A percentile compares a stretch with the other conserved stretches of the same genome.
Evolutionary conservation across 371 early-diverging fungal species (phyloP).

Genomic region (Syncephalastrum racemosum): DNA sequence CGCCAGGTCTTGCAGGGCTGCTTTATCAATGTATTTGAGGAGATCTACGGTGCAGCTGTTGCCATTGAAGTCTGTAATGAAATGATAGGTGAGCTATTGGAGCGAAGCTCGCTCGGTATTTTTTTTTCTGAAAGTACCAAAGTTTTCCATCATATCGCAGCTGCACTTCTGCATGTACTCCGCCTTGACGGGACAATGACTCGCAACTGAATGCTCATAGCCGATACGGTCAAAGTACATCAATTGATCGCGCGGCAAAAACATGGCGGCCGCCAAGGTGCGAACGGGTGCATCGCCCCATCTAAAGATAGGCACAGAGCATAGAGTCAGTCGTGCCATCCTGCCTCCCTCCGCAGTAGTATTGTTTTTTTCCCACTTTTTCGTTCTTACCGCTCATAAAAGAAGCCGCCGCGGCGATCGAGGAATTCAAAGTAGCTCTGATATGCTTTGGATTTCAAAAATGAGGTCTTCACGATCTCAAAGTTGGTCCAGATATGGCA

Average conservation of each 20-base stretch:
- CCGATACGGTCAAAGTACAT: slow-evolving; percentile 91
- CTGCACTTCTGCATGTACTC: slow-evolving; percentile 25
- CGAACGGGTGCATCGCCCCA: slow-evolving; percentile 55
- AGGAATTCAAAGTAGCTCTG: slow-evolving; percentile 76
- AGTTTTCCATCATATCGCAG: slow-evolving; percentile 25
- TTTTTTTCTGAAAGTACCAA: slow-evolving; percentile 20
- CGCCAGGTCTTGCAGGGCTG: slow-evolving; percentile 20
- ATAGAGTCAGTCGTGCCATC: too few species aligned
- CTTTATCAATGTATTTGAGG: slow-evolving; percentile 15
- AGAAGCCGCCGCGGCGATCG: slow-evolving; percentile 86
- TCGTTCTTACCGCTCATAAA: slow-evolving; percentile 76
- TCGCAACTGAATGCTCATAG: slow-evolving; percentile 57
- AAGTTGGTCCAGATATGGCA: slow-evolving; percentile 77
- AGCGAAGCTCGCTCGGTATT: not conserved
- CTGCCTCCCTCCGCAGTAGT: too few species aligned
- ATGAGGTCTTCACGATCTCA: slow-evolving; percentile 71
- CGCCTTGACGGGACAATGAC: slow-evolving; percentile 34
- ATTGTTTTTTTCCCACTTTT: too few species aligned
- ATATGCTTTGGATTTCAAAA: slow-evolving; percentile 76
- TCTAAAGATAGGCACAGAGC: slow-evolving; percentile 52
- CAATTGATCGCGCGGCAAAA: slow-evolving; percentile 73
- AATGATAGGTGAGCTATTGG: not conserved
- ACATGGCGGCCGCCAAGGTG: slow-evolving; percentile 85
- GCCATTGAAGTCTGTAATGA: slow-evolving; percentile 22
- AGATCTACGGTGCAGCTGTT: slow-evolving; percentile 30